Evolutionary conservation across 2,329 filamentous ascomycete species (phyloP), one percentile per base, ranked within the genome.

Genomic region (Diaporthe batatas): DNA sequence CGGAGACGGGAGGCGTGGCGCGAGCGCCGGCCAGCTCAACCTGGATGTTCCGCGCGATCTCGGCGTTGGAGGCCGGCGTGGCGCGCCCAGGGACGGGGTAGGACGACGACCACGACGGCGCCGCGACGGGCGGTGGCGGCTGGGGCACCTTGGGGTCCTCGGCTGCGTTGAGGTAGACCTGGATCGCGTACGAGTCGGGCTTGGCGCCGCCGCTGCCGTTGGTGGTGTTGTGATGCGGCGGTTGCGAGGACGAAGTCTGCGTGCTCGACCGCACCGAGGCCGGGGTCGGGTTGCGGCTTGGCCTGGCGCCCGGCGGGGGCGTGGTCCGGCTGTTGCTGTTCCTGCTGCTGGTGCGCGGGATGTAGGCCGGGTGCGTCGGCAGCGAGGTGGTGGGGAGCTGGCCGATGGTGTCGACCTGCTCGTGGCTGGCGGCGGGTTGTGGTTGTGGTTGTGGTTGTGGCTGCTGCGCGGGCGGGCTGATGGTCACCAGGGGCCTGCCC

Each of bases 351-450:
- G 81, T 78, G 6, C 79, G 80, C 0, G 85, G 84, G 25, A 87
- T 82, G 65, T 88, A 89, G 0, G 87, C 87, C 0, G 83, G 84
- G 73, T 89, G 87, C 0, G 85, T 80, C 0, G 86, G 86, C 54
- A 88, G 79, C 0, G 81, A 81, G 57, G 75, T 81, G 18, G 23
- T 29, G 47, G 62, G 62, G 16, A 68, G 29, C 36, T 44, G 49
- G 14, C 47, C 47, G 51, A 32, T 34, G 4, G 57, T 65, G 53
- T 70, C 53, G 36, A 58, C 57, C 42, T 68, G 54, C 23, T 29
- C 32, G 16, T 54, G 29, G 36, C 32, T 68, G 42, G 1, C 6
- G 74, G 58, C 1, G 18, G 10, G 36, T 12, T 39, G 36, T 39
- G 25, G 23, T 14, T 18, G n/a, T n/a, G n/a, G n/a, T n/a, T n/a